Conservation (phyloP, 2,329 filamentous ascomycete species). For the Pseudogymnoascus sp. region DNA sequence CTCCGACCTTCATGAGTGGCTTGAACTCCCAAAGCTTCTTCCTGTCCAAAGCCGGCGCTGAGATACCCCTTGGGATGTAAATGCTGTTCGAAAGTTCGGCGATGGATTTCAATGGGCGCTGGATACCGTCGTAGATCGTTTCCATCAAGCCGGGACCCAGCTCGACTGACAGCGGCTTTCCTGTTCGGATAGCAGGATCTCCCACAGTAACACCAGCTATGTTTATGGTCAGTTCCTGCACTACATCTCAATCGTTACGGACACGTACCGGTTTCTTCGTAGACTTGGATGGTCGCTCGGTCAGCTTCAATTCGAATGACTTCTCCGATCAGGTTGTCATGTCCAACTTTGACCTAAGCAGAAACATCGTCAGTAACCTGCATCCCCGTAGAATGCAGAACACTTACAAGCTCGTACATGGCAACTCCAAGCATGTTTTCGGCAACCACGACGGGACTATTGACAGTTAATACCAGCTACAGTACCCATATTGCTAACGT, state of each 20-base stretch:
- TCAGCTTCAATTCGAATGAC: slow-evolving; percentile 96
- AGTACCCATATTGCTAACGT: slow-evolving; percentile 20
- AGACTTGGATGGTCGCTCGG: slow-evolving; percentile 96
- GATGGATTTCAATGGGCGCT: slow-evolving; percentile 85
- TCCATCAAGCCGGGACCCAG: slow-evolving; percentile 95
- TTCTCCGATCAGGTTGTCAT: slow-evolving; percentile 88
- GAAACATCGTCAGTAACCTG: slow-evolving; percentile 1
- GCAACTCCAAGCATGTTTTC: slow-evolving; percentile 98
- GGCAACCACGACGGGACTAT: slow-evolving; percentile 84
- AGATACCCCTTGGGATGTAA: slow-evolving; percentile 93
- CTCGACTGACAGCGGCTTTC: slow-evolving; percentile 95
- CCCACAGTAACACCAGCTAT: slow-evolving; percentile 89
- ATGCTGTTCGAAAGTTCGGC: slow-evolving; percentile 72
- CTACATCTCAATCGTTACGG: neutral
- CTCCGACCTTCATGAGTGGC: slow-evolving; percentile 83
- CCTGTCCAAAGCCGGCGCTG: slow-evolving; percentile 79
- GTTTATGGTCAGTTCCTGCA: slow-evolving; percentile 19
- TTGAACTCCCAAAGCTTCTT: slow-evolving; percentile 95
- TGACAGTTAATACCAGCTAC: slow-evolving; percentile 16
- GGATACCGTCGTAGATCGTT: slow-evolving; percentile 99
- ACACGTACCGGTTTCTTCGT: slow-evolving; percentile 86
- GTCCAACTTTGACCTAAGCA: slow-evolving; percentile 74
- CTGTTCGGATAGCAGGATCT: slow-evolving; percentile 82
- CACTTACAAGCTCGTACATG: slow-evolving; percentile 93
- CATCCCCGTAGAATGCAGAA: slow-evolving; percentile 25